Conservation (phyloP, 768 basidiomycete genomes). For the Tricholoma furcatifolium region DNA sequence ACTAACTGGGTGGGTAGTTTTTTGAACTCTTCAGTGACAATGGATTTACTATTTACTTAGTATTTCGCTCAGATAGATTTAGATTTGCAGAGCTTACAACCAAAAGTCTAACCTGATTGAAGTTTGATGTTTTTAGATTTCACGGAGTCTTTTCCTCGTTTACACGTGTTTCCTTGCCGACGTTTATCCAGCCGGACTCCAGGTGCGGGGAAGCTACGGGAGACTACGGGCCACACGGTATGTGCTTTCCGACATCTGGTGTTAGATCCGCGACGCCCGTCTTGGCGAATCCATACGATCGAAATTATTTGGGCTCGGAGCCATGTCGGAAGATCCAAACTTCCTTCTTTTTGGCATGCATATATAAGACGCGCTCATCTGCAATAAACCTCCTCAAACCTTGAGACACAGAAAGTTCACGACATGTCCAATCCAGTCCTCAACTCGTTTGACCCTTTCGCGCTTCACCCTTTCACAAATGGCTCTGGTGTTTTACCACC, state of each 20-base stretch:
- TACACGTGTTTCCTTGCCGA: slow-evolving; percentile 16
- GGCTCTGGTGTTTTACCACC: slow-evolving; percentile 36
- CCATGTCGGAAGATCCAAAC: slow-evolving; percentile 11
- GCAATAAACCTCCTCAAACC: not conserved
- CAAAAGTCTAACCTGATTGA: no score
- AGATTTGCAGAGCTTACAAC: no score
- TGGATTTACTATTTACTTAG: no score
- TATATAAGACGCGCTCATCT: slow-evolving; percentile 3
- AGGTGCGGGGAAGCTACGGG: slow-evolving; percentile 13
- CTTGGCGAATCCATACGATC: slow-evolving; percentile 2
- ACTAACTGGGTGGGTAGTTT: no score
- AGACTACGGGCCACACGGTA: no score
- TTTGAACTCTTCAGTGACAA: no score
- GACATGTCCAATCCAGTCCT: slow-evolving; percentile 33
- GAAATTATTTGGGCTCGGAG: slow-evolving; percentile 8
- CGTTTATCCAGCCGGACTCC: slow-evolving; percentile 5
- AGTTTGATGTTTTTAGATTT: not conserved
- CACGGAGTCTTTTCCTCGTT: not conserved
- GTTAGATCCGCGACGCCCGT: not conserved
- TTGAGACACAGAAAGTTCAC: not conserved
- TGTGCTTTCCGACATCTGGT: not conserved
- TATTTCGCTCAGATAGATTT: no score
- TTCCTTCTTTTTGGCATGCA: slow-evolving; percentile 6
- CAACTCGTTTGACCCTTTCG: slow-evolving; percentile 57
- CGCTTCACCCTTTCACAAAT: slow-evolving; percentile 59